These are phyloP conservation scores for Xanthoparmelia taractica DNA, from an alignment of 495 filamentous ascomycete species.

Conservation along the genomic window DNA sequence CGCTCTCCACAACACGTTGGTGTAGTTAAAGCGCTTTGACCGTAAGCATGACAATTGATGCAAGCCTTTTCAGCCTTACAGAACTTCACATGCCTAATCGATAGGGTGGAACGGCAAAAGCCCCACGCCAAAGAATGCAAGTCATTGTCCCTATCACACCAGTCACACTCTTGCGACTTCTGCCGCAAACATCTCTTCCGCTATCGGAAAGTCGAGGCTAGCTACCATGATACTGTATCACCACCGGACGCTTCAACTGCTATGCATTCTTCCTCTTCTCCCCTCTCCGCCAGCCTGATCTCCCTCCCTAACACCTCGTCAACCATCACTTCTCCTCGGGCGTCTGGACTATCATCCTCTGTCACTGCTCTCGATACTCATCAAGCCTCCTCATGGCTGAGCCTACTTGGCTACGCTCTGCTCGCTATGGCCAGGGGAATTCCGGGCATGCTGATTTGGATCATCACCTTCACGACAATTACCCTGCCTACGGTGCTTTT, in stretches of 20 bases:
- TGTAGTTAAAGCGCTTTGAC: no score
- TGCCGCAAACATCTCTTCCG: constrained; percentile 6
- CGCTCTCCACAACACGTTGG: no score
- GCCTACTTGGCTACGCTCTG: constrained; percentile 33
- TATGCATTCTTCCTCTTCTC: constrained; percentile 18
- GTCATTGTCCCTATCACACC: neutral
- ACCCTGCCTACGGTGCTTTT: constrained; percentile 86
- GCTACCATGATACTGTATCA: constrained; percentile 12
- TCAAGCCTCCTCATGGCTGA: constrained; percentile 31
- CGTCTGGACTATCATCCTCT: neutral
- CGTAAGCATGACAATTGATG: no score
- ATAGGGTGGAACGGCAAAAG: neutral
- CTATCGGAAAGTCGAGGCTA: constrained; percentile 11
- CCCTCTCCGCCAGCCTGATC: constrained; percentile 2
- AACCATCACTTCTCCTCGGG: constrained; percentile 4
- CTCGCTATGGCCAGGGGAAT: constrained; percentile 52
- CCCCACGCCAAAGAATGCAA: constrained; percentile 6
- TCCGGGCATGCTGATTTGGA: constrained; percentile 71
- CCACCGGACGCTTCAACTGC: constrained; percentile 10
- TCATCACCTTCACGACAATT: constrained; percentile 78
- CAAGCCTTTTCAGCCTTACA: neutral
- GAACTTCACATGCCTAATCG: neutral
- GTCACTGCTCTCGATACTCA: constrained; percentile 2
- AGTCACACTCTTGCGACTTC: neutral
- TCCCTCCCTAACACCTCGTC: constrained; percentile 8